Evolutionary conservation across 2,329 filamentous ascomycete genomes (phyloP).

Genomic region (Fusarium guadeloupense): DNA sequence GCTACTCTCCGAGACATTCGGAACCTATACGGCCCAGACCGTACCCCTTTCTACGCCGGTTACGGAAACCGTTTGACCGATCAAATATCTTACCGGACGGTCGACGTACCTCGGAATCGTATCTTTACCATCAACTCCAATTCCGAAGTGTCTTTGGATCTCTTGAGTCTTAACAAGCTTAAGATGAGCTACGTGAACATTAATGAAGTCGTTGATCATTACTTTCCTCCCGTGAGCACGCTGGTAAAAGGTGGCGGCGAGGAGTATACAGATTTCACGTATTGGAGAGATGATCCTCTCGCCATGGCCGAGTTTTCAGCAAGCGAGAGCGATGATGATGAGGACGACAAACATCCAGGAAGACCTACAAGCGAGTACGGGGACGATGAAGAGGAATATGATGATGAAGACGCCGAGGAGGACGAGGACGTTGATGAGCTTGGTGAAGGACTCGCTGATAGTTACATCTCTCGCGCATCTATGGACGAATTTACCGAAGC

Average conservation of each 20-base stretch:
- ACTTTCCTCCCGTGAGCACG: slow-evolving; percentile 91
- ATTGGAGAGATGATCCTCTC: slow-evolving; percentile 87
- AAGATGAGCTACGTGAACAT: slow-evolving; percentile 98
- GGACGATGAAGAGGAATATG: slow-evolving; percentile 56
- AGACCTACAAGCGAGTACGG: slow-evolving; percentile 56
- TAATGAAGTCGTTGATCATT: slow-evolving; percentile 96
- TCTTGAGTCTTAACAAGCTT: slow-evolving; percentile 90
- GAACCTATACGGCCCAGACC: slow-evolving; percentile 79
- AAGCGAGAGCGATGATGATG: slow-evolving; percentile 71
- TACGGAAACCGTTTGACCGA: slow-evolving; percentile 98
- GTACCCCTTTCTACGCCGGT: slow-evolving; percentile 92
- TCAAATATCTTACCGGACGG: slow-evolving; percentile 92
- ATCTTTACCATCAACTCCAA: slow-evolving; percentile 99
- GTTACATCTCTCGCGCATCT: slow-evolving; percentile 44
- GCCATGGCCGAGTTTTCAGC: slow-evolving; percentile 90
- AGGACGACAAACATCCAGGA: slow-evolving; percentile 65
- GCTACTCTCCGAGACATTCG: slow-evolving; percentile 94
- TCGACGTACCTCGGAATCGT: slow-evolving; percentile 91
- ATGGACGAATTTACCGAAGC: slow-evolving; percentile 52
- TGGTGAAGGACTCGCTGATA: slow-evolving; percentile 45
- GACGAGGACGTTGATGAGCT: slow-evolving; percentile 54
- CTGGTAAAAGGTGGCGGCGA: slow-evolving; percentile 90
- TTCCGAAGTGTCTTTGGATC: slow-evolving; percentile 90
- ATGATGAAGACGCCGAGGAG: slow-evolving; percentile 57
- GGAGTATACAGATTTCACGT: slow-evolving; percentile 96